Conservation (phyloP, 2,329 filamentous ascomycete species). For the Davidsoniella australis region DNA sequence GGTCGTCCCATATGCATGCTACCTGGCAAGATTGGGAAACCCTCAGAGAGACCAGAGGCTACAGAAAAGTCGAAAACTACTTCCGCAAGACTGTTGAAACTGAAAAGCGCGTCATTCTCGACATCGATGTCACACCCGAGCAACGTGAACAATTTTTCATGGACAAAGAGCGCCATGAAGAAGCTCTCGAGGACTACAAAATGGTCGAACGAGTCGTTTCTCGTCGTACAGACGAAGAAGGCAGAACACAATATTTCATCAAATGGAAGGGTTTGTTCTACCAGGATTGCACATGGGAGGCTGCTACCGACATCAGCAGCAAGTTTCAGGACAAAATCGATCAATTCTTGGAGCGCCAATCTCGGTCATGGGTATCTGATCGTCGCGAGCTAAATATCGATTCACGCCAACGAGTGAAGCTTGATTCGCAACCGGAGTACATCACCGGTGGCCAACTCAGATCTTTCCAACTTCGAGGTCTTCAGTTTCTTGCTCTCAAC, state of each 20-base stretch:
- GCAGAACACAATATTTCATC: constrained; percentile 65
- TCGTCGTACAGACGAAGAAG: constrained; percentile 60
- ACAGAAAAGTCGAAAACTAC: constrained; percentile 88
- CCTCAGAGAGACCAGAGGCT: constrained; percentile 62
- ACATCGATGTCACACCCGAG: constrained; percentile 63
- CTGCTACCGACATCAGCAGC: constrained; percentile 53
- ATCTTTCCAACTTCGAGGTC: constrained; percentile 80
- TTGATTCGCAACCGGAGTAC: constrained; percentile 72
- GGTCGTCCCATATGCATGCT: constrained; percentile 84
- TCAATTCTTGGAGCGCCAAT: constrained; percentile 69
- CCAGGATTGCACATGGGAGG: constrained; percentile 89
- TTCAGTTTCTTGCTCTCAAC: constrained; percentile 92
- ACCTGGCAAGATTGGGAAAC: constrained; percentile 77
- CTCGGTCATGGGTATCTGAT: constrained; percentile 66
- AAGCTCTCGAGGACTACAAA: constrained; percentile 77
- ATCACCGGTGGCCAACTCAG: constrained; percentile 71
- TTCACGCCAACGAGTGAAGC: constrained; percentile 58
- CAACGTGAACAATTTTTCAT: constrained; percentile 87
- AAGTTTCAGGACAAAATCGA: constrained; percentile 83
- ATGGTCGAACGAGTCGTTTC: constrained; percentile 88
- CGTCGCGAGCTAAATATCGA: constrained; percentile 56
- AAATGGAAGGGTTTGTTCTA: constrained; percentile 96
- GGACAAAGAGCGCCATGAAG: constrained; percentile 80
- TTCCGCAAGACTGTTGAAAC: constrained; percentile 66
- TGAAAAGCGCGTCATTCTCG: constrained; percentile 61